Evolutionary conservation across 352 stramenopile genomes (phyloP).

Genomic region (Phytophthora capsici): DNA sequence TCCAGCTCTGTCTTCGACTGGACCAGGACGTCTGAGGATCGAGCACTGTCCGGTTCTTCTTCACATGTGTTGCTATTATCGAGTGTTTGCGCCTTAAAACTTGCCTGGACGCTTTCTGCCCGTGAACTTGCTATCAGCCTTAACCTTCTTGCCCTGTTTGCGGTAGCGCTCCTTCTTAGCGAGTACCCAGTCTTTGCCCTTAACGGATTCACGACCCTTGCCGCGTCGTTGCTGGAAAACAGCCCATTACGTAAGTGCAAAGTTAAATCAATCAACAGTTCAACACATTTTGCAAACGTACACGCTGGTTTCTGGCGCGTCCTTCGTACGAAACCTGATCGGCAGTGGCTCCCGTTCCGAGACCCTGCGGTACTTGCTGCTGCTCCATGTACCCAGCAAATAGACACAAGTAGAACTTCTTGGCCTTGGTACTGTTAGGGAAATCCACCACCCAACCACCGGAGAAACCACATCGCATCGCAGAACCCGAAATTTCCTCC

Average conservation of each 20-base stretch:
- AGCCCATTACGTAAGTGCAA: too few species aligned
- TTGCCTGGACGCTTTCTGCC: conserved; percentile 94
- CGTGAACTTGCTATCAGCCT: conserved; percentile 98
- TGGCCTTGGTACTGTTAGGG: conserved; percentile 99
- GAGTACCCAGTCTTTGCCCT: conserved; percentile 95
- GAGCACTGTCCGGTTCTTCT: conserved; percentile 23
- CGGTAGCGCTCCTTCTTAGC: conserved; percentile 98
- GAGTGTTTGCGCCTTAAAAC: conserved; percentile 85
- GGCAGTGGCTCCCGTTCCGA: conserved; percentile 65
- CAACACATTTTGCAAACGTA: conserved; percentile 30
- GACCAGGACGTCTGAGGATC: conserved; percentile 1
- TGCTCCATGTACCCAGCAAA: conserved; percentile 93
- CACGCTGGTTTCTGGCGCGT: conserved; percentile 60
- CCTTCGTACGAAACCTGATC: conserved; percentile 72
- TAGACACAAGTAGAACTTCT: conserved; percentile 99
- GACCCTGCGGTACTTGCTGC: conserved; percentile 82
- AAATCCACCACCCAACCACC: conserved; percentile 99
- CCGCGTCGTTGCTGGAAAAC: conserved; percentile 50
- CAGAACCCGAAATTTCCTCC: conserved; percentile 91
- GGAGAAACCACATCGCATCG: conserved; percentile 92
- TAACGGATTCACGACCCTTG: conserved; percentile 63
- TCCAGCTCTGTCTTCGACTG: conserved; percentile 19
- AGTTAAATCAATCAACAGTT: background rate
- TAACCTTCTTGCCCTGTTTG: conserved; percentile 98
- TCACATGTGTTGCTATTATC: conserved; percentile 18